Base-by-base conservation (phyloP, 1,139 yeast species). In the Taphrina communis region DNA sequence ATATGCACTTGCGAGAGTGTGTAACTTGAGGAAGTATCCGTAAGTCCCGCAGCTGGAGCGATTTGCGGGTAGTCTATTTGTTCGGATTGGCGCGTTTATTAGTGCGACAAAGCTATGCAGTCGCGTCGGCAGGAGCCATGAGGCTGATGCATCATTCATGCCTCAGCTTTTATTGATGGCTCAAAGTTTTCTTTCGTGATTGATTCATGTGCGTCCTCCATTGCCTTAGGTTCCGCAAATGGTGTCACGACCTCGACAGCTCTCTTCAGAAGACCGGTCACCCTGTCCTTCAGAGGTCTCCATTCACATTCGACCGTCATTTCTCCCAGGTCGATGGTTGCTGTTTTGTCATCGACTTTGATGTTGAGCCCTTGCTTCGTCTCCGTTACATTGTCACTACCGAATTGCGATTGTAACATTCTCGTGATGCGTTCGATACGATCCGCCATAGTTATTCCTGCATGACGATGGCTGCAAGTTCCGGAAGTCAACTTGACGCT, bases 171-270 rank as follows among this genome's bases (percentile, higher is more conserved):
- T 14, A 41, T 50, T 11, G 60, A 39, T 7, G 11, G 35, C 12
- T 56, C 60, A 41, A 31, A 56, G 50, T 41, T 21, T 17, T 17
- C 25, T 17, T 35, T 38, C 25, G 11, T 25, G 14, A 7, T 36
- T 21, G 12, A 11, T 36, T 21, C 50, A 19, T 58, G 53, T 7
- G 62, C 62, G 6, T 9, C 9, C 14, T 25, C 41, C 62, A 44
- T 46, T 21, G 25, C 51, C 44, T 19, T 14, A 2, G 53, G 53
- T 35, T 63, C 67, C 12, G 65, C 65, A 42, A 94, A 81, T 1
- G 99, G 97, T 11, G 97, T 93, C 1, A 92, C 93, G 63, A 94
- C 81, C 59, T 85, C 89, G 70, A 88, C 84, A 8, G 96, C 96
- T 71, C 96, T 84, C 66, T 85, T 86, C 68, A 94, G 80, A 17